These are phyloP conservation scores for Rhododendron williamsianum DNA, from an alignment of 148 eudicot species.

Conservation along the genomic window DNA sequence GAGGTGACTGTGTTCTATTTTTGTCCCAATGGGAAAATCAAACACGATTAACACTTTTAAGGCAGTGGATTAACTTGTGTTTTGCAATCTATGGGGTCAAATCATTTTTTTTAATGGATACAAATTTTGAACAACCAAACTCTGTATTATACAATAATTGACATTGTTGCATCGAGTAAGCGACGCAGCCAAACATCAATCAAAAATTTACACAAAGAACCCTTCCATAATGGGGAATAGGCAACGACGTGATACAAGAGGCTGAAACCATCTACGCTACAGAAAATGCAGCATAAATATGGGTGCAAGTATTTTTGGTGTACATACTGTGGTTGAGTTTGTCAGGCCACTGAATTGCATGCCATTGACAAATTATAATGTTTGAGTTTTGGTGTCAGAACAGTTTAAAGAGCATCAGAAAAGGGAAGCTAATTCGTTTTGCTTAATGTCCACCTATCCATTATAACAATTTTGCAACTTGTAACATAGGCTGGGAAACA, in stretches of 20 bases:
- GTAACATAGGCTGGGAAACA: not conserved
- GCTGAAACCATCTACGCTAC: not conserved
- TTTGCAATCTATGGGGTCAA: not conserved
- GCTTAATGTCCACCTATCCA: slow-evolving; percentile 6
- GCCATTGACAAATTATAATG: not conserved
- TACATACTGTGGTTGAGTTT: not conserved
- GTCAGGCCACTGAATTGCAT: slow-evolving; percentile 4
- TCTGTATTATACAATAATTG: not conserved
- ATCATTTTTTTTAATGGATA: not conserved
- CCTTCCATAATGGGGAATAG: not conserved
- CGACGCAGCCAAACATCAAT: not conserved
- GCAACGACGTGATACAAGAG: not conserved
- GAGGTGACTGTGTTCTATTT: not conserved
- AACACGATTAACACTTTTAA: not conserved
- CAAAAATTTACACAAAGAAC: not conserved
- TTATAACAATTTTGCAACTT: not conserved
- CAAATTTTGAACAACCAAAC: not conserved
- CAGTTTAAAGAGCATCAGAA: not conserved
- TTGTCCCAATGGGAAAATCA: not conserved
- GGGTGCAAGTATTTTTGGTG: not conserved
- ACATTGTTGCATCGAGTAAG: not conserved
- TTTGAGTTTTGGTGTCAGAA: not conserved
- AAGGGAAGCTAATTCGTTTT: not conserved
- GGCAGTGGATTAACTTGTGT: not conserved
- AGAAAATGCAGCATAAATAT: not conserved